phyloP scores from a whole-genome alignment of 2,329 filamentous ascomycete species.

The Dothideomycetes sp. region DNA sequence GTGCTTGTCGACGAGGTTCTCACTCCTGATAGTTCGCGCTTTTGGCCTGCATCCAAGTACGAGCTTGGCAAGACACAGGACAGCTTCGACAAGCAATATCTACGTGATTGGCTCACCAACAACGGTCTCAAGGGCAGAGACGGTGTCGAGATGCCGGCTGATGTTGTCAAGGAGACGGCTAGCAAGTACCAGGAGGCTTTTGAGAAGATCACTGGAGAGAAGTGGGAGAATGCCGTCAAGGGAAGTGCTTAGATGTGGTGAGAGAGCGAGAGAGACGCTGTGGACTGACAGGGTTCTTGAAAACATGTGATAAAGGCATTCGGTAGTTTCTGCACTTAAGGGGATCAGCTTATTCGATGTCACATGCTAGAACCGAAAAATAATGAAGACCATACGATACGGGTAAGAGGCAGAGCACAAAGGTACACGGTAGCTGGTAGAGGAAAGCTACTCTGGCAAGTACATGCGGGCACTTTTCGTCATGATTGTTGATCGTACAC shows the following conservation, averaged over 20 bases:
- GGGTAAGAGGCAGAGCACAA: too few species aligned
- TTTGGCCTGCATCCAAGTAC: conserved; percentile 71
- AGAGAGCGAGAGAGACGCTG: too few species aligned
- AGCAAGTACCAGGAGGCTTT: conserved; percentile 69
- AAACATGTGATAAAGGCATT: too few species aligned
- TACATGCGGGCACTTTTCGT: too few species aligned
- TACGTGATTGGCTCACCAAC: conserved; percentile 53
- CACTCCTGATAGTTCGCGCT: conserved; percentile 64
- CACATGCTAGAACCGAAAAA: too few species aligned
- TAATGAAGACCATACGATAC: too few species aligned
- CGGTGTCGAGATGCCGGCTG: conserved; percentile 59
- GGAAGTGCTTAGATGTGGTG: conserved; percentile 1
- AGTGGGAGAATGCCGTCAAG: conserved; percentile 23
- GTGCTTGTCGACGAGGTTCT: conserved; percentile 76
- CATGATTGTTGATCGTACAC: too few species aligned
- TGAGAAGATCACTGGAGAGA: conserved; percentile 52
- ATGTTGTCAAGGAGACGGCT: conserved; percentile 57
- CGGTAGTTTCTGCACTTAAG: too few species aligned
- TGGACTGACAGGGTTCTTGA: too few species aligned
- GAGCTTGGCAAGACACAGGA: conserved; percentile 62
- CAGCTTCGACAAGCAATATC: conserved; percentile 64
- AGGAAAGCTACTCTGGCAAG: too few species aligned
- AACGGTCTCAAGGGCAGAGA: conserved; percentile 66
- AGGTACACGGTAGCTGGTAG: too few species aligned
- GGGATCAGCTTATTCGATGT: too few species aligned